Percentiles rank a stretch among this genome's conserved stretches.
Evolutionary conservation across 768 basidiomycete species (phyloP).

Genomic region (Boletellus sp.): DNA sequence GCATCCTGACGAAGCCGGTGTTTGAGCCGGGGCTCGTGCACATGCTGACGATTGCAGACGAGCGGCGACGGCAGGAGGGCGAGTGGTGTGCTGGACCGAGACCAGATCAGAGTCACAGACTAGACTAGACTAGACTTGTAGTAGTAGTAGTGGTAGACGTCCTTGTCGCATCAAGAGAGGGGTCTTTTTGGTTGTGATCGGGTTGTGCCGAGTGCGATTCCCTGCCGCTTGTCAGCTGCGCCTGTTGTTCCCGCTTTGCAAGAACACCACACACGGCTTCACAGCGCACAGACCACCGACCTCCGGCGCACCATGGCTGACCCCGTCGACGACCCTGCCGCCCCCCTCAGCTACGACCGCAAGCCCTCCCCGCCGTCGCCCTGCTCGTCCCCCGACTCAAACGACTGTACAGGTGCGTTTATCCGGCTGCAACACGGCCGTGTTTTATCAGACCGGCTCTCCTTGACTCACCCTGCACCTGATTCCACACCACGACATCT

Average conservation of each 20-base stretch:
- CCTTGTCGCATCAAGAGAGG: no score
- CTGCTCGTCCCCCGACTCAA: conserved; percentile 45
- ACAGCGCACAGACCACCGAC: conserved; percentile 34
- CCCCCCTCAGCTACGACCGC: conserved; percentile 13
- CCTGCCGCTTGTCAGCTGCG: conserved; percentile 31
- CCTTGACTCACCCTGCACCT: conserved; percentile 21
- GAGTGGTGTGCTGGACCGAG: no score
- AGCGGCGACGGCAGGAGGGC: conserved; percentile 30
- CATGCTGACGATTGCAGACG: conserved; percentile 42
- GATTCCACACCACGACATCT: conserved; percentile 17
- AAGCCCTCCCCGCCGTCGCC: conserved; percentile 26
- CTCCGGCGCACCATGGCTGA: conserved; percentile 26
- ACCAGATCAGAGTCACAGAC: no score
- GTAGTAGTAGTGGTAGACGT: no score
- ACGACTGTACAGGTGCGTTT: conserved; percentile 41
- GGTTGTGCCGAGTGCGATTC: conserved; percentile 31
- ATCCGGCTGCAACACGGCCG: conserved; percentile 20
- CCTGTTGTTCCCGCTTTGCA: conserved; percentile 30
- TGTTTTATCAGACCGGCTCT: conserved; percentile 24
- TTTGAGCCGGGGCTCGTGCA: conserved; percentile 48
- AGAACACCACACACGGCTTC: conserved; percentile 23
- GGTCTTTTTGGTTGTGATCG: conserved; percentile 27
- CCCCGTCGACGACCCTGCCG: conserved; percentile 19
- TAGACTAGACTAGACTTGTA: not conserved
- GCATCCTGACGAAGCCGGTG: conserved; percentile 79